These are phyloP conservation scores for Skeletonema tropicum DNA, from an alignment of 108 stramenopile genomes.

Conservation along the genomic window DNA sequence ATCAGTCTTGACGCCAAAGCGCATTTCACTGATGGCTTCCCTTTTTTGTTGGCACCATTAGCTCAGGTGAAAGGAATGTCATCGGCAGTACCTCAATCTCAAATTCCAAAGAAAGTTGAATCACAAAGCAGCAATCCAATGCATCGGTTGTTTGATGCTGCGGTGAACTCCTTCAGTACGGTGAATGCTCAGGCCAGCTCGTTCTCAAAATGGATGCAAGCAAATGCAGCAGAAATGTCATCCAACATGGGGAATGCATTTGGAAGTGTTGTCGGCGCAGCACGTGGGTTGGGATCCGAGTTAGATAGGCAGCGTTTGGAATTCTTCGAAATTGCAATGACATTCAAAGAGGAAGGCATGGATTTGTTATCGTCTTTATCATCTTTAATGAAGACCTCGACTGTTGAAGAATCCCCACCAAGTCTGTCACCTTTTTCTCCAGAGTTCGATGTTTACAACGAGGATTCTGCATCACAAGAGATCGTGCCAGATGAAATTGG, in stretches of 20 bases:
- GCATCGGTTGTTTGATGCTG: conserved; percentile 23
- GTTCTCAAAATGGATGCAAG: conserved; percentile 49
- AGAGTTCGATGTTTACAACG: conserved; percentile 21
- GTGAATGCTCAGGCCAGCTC: conserved; percentile 28
- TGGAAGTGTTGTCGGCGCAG: conserved; percentile 26
- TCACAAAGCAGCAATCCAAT: conserved; percentile 22
- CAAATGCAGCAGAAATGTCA: conserved; percentile 29
- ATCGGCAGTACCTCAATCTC: conserved; percentile 25
- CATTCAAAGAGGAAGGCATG: conserved; percentile 37
- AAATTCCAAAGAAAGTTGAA: conserved; percentile 8
- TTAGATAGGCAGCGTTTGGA: conserved; percentile 39
- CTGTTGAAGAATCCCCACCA: conserved; percentile 16
- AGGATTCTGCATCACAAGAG: conserved; percentile 17
- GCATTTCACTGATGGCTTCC: conserved; percentile 85
- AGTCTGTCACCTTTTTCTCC: conserved; percentile 12
- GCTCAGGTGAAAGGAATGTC: conserved; percentile 73
- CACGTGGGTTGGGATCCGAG: conserved; percentile 35
- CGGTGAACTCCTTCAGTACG: conserved; percentile 35
- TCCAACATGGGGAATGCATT: conserved; percentile 27
- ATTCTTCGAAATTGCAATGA: conserved; percentile 31
- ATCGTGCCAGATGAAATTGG: conserved; percentile 75
- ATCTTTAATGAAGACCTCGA: conserved; percentile 38
- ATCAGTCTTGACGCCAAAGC: conserved; percentile 76
- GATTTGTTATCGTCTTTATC: conserved; percentile 33
- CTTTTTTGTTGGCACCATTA: conserved; percentile 78